Evolutionary conservation across 148 eudicot genomes (phyloP).

Genomic region (Cornus kousa): DNA sequence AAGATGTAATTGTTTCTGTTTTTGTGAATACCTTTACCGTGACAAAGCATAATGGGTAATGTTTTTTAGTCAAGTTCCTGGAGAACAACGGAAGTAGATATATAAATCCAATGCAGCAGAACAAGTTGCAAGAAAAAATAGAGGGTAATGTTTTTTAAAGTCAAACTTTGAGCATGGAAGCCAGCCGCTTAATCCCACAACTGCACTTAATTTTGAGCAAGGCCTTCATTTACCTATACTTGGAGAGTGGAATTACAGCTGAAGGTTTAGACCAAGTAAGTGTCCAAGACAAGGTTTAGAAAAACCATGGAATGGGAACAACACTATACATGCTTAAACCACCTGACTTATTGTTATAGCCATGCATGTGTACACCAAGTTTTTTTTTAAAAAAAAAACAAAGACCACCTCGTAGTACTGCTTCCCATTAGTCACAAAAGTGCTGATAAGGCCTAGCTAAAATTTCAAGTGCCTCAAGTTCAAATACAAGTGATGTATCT

Average conservation of each 20-base stretch:
- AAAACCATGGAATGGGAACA: not conserved
- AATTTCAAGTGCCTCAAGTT: too few relatives aligned
- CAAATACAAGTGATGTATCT: too few relatives aligned
- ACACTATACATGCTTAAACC: not conserved
- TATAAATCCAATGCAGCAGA: not conserved
- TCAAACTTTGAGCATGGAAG: slow-evolving; percentile 85
- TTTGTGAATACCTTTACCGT: slow-evolving; percentile 75
- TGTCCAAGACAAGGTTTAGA: not conserved
- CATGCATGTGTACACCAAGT: too few relatives aligned
- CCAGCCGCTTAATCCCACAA: slow-evolving; percentile 96
- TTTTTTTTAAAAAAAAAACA: too few relatives aligned
- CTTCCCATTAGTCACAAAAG: too few relatives aligned
- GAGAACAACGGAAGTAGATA: slow-evolving; percentile 1
- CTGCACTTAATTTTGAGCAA: slow-evolving; percentile 54
- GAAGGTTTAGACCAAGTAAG: not conserved
- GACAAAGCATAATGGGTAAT: slow-evolving; percentile 85
- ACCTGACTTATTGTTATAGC: not conserved
- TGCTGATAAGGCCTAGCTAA: too few relatives aligned
- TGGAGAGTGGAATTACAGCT: too few relatives aligned
- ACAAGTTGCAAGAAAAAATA: not conserved
- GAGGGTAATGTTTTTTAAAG: slow-evolving; percentile 14
- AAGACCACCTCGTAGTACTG: too few relatives aligned
- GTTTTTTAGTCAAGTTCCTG: slow-evolving; percentile 59
- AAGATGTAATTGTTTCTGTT: too few relatives aligned
- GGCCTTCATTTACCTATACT: not conserved